Percentiles rank a stretch among this genome's conserved stretches.
phyloP scores from a whole-genome alignment of 2,329 filamentous ascomycete species.

The Fusarium continuum region DNA sequence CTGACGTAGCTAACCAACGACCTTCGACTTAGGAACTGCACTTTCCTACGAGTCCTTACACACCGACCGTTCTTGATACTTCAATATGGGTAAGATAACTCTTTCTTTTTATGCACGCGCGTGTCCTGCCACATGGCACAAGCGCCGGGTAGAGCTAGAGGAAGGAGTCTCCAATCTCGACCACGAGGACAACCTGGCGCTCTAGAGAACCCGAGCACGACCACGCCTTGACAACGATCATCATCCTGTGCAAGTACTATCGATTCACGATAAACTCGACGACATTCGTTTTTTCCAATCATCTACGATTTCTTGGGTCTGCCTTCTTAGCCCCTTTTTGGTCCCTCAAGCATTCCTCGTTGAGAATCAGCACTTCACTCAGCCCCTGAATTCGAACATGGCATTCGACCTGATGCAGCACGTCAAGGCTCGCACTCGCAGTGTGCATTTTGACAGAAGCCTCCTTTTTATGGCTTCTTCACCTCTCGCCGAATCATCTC shows the following conservation, averaged over 20 bases:
- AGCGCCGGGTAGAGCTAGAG: constrained; percentile 33
- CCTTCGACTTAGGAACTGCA: constrained; percentile 36
- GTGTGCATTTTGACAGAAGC: constrained; percentile 58
- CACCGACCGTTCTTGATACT: constrained; percentile 51
- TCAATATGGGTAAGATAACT: constrained; percentile 54
- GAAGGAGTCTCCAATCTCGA: constrained; percentile 33
- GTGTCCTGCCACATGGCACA: constrained; percentile 38
- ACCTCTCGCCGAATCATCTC: constrained; percentile 15
- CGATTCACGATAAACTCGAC: constrained; percentile 46
- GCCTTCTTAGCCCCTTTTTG: constrained; percentile 49
- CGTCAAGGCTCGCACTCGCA: constrained; percentile 57
- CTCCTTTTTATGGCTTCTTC: constrained; percentile 26
- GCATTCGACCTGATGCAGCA: constrained; percentile 55
- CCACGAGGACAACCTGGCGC: constrained; percentile 35
- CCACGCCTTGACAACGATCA: constrained; percentile 6
- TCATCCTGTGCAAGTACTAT: constrained; percentile 36
- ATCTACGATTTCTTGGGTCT: constrained; percentile 60
- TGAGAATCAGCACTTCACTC: constrained; percentile 29
- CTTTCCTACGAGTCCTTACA: constrained; percentile 45
- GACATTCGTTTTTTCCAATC: constrained; percentile 51
- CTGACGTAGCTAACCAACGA: constrained; percentile 41
- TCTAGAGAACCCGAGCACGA: constrained; percentile 15
- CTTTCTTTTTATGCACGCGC: constrained; percentile 45
- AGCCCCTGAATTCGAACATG: constrained; percentile 49
- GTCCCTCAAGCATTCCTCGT: constrained; percentile 42